Base-by-base conservation (phyloP, 2,329 filamentous ascomycete species). In the Myotisia sp. region DNA sequence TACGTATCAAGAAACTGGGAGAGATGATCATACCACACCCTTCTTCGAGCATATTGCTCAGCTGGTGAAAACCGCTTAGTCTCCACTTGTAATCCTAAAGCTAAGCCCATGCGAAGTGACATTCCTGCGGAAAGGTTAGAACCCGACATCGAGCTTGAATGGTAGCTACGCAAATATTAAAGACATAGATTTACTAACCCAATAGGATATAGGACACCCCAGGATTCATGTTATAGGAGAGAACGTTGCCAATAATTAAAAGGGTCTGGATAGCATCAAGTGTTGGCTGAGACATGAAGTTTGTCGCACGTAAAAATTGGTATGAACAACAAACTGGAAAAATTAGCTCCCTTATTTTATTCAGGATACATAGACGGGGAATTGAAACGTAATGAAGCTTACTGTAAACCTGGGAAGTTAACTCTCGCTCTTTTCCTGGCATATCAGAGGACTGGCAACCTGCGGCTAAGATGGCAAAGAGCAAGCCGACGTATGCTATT, bases 391-490 rank as follows among this genome's bases (percentile, higher is more conserved):
- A 29, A 14, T 8, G 12, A 36, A 5, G 9, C 60, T 43, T 55
- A 70, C 67, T 64, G 49, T 74, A 76, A 19, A 76, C 72, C 46
- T 75, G 71, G 6, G 72, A 76, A 5, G 71, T 75, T 44, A 76
- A 50, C 45, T 76, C 71, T 41, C 71, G 54, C 47, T 76, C 69
- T 12, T 72, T 73, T 17, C 68, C 62, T 3, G 67, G 63, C 30
- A 74, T 50, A 23, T 65, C 63, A 6, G 70, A 74, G 19, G 67
- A 74, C 48, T 76, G 71, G 37, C 70, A 71, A 13, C 72, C 72
- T 16, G 69, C 74, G 4, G 71, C 71, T n/a, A 76, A 55, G 3
- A 73, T 66, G 6, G 72, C 71, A 47, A 76, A 76, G 2, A 76
- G 54, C 18, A 76, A 50, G 2, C 69, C 71, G 23, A 76, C 59